Percentiles rank a stretch among this genome's conserved stretches.
Evolutionary conservation across 176 grass and related monocot species (phyloP).

Genomic region (Metroxylon sagu): DNA sequence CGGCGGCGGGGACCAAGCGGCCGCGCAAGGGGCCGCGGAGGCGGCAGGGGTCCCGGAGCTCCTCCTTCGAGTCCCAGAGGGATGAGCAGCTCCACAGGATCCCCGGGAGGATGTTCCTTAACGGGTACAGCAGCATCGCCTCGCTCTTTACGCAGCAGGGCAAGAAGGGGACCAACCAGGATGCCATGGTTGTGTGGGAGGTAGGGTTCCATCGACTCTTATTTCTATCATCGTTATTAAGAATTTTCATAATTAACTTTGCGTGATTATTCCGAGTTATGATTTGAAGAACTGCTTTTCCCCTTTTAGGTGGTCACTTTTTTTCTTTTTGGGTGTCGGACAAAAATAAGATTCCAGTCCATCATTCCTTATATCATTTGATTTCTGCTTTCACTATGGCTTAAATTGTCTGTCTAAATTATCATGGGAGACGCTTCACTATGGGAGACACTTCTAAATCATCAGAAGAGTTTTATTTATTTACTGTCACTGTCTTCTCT

Average conservation of each 20-base stretch:
- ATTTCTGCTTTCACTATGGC: too few species aligned
- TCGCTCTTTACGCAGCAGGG: constrained; percentile 87
- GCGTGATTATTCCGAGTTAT: too few species aligned
- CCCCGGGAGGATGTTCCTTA: constrained; percentile 39
- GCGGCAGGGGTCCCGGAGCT: constrained; percentile 9
- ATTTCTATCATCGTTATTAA: neutral
- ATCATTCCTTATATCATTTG: too few species aligned
- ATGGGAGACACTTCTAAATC: too few species aligned
- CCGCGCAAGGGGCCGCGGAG: constrained; percentile 5
- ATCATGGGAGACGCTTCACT: too few species aligned
- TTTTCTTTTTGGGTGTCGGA: too few species aligned
- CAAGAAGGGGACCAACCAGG: constrained; percentile 91
- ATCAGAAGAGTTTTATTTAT: too few species aligned
- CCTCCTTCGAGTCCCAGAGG: constrained; percentile 15
- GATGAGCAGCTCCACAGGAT: constrained; percentile 25
- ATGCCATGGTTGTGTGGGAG: constrained; percentile 90
- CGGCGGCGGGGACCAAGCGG: constrained; percentile 13
- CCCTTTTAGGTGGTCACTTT: too few species aligned
- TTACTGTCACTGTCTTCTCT: too few species aligned
- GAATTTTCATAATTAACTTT: neutral
- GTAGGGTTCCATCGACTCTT: constrained; percentile 17
- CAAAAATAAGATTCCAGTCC: too few species aligned
- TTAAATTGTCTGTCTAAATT: too few species aligned
- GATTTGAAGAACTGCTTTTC: too few species aligned
- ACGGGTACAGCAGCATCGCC: constrained; percentile 38